These are phyloP conservation scores for Phytophthora citrophthora DNA, from an alignment of 352 stramenopile genomes.

Conservation along the genomic window DNA sequence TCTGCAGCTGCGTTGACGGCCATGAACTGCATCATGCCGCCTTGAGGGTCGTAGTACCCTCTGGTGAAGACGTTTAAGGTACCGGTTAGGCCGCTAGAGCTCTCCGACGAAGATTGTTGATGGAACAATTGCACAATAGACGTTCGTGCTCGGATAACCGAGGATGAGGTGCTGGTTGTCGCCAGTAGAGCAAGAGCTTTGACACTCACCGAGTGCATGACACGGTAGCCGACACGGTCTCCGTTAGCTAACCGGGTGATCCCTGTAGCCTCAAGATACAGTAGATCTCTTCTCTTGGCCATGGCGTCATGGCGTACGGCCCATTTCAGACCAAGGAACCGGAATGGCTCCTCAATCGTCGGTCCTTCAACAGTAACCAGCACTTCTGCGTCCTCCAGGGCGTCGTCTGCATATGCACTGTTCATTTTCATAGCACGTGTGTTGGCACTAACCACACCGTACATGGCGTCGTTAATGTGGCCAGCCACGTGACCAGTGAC, in stretches of 20 bases:
- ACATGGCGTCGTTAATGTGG: constrained; percentile 68
- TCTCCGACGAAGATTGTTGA: constrained; percentile 30
- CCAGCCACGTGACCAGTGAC: constrained; percentile 51
- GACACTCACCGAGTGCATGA: constrained; percentile 71
- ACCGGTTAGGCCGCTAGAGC: constrained; percentile 10
- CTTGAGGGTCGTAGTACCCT: constrained; percentile 62
- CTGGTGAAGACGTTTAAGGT: constrained; percentile 58
- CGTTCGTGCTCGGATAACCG: constrained; percentile 50
- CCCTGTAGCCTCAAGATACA: constrained; percentile 66
- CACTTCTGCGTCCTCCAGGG: constrained; percentile 53
- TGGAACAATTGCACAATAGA: constrained; percentile 60
- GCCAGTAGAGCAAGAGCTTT: constrained; percentile 52
- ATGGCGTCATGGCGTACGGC: constrained; percentile 41
- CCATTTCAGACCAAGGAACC: constrained; percentile 71
- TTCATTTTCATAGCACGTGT: constrained; percentile 70
- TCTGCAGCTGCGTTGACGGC: constrained; percentile 49
- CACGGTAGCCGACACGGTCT: constrained; percentile 59
- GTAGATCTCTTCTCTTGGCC: constrained; percentile 53
- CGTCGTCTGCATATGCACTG: constrained; percentile 46
- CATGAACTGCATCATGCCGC: constrained; percentile 57
- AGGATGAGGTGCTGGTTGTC: constrained; percentile 31
- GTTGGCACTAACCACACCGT: constrained; percentile 55
- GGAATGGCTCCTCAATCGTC: constrained; percentile 50
- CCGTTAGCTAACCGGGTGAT: constrained; percentile 37
- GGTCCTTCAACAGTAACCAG: constrained; percentile 46